Conservation (phyloP, 208 protist genomes). For the Endotrypanum monterogeii region DNA sequence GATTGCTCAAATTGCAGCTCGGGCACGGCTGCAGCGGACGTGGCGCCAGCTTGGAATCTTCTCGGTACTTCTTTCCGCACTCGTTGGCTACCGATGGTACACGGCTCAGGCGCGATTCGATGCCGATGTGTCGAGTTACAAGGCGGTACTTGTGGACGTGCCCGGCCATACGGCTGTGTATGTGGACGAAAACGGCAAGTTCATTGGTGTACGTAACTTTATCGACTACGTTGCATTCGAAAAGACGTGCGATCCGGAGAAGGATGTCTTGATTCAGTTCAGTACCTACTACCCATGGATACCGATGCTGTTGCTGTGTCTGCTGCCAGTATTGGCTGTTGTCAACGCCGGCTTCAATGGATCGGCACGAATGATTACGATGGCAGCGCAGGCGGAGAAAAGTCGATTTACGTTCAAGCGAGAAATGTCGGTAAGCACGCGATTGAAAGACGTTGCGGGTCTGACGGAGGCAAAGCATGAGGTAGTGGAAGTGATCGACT, state of each 20-base stretch:
- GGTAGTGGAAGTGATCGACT: conserved; percentile 95
- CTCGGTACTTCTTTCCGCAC: conserved; percentile 30
- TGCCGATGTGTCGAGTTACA: conserved; percentile 54
- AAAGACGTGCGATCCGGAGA: conserved; percentile 52
- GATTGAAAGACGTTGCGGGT: conserved; percentile 79
- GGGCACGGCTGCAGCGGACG: conserved; percentile 31
- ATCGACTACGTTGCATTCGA: conserved; percentile 74
- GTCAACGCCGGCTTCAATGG: conserved; percentile 54
- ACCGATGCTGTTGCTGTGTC: conserved; percentile 76
- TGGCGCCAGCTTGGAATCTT: conserved; percentile 35
- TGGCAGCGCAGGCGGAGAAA: conserved; percentile 48
- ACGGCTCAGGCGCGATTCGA: conserved; percentile 34
- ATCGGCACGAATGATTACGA: conserved; percentile 32
- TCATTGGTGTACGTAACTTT: conserved; percentile 66
- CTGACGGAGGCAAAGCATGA: conserved; percentile 87
- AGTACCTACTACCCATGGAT: conserved; percentile 75
- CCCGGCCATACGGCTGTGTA: conserved; percentile 49
- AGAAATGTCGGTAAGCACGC: conserved; percentile 63
- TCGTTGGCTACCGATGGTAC: conserved; percentile 44
- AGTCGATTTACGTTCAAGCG: conserved; percentile 73
- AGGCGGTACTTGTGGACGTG: conserved; percentile 56
- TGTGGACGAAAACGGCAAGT: conserved; percentile 53
- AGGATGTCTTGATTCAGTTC: conserved; percentile 62
- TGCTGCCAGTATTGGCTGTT: conserved; percentile 60
- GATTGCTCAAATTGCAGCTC: conserved; percentile 38